These are phyloP conservation scores for Paracorniculantispora psalliotae DNA, from an alignment of 2,329 filamentous ascomycete species.

Conservation along the genomic window DNA sequence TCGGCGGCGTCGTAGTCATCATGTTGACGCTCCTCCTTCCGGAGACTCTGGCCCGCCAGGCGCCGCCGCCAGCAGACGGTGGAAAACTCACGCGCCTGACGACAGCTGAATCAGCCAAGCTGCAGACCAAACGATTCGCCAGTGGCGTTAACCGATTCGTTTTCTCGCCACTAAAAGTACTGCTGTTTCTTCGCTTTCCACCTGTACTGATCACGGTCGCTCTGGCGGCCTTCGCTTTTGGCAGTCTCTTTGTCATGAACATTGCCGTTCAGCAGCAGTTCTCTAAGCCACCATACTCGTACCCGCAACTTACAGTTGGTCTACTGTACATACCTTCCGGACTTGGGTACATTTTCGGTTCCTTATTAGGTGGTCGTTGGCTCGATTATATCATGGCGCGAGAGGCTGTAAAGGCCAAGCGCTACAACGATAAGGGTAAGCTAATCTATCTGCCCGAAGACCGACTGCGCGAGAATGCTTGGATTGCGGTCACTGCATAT, in stretches of 20 bases:
- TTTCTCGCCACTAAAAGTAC: slow-evolving; percentile 66
- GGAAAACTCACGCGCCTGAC: not conserved
- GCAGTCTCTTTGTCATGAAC: slow-evolving; percentile 70
- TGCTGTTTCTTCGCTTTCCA: slow-evolving; percentile 68
- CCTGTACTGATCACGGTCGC: slow-evolving; percentile 69
- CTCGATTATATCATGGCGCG: slow-evolving; percentile 76
- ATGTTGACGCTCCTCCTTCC: slow-evolving; percentile 54
- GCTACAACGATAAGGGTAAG: slow-evolving; percentile 62
- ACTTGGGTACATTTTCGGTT: slow-evolving; percentile 65
- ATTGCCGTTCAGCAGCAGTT: slow-evolving; percentile 71
- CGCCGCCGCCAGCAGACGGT: not conserved
- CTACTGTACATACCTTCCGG: slow-evolving; percentile 73
- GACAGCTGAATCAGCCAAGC: slow-evolving; percentile 2
- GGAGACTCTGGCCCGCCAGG: slow-evolving; percentile 46
- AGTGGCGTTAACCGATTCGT: slow-evolving; percentile 55
- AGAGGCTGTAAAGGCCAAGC: slow-evolving; percentile 63
- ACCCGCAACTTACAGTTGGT: slow-evolving; percentile 63
- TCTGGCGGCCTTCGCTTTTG: slow-evolving; percentile 71
- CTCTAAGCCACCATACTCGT: slow-evolving; percentile 61
- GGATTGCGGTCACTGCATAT: slow-evolving; percentile 66
- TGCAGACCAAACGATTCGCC: slow-evolving; percentile 34
- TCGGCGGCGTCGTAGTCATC: slow-evolving; percentile 51
- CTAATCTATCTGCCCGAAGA: slow-evolving; percentile 72
- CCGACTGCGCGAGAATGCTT: slow-evolving; percentile 77
- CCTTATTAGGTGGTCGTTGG: slow-evolving; percentile 69